Evolutionary conservation across 2,329 filamentous ascomycete genomes (phyloP).

Genomic region (Neobulgaria alba): DNA sequence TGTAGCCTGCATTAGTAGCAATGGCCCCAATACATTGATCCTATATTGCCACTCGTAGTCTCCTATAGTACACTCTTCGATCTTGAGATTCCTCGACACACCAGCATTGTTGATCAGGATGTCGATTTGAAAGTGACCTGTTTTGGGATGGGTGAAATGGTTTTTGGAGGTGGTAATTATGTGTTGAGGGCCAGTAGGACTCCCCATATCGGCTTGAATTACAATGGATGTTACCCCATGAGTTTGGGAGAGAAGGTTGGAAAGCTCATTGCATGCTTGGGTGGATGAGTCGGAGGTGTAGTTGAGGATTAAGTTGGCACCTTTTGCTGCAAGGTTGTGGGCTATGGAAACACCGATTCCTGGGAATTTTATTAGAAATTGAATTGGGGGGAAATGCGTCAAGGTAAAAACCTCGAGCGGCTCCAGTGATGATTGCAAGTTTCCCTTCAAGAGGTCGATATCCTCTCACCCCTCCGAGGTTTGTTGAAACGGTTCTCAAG

Average conservation of each 20-base stretch:
- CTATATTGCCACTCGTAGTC: conserved; percentile 67
- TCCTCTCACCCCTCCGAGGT: conserved; percentile 4
- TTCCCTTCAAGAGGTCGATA: conserved; percentile 54
- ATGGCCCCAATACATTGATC: conserved; percentile 74
- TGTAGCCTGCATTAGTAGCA: conserved; percentile 68
- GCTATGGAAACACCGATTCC: conserved; percentile 62
- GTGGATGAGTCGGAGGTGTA: conserved; percentile 56
- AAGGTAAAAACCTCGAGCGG: conserved; percentile 53
- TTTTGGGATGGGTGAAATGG: conserved; percentile 43
- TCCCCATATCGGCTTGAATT: conserved; percentile 65
- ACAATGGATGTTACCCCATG: conserved; percentile 52
- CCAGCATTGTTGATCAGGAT: conserved; percentile 87
- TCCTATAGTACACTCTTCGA: conserved; percentile 51
- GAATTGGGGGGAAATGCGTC: conserved; percentile 15
- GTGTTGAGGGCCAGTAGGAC: conserved; percentile 48
- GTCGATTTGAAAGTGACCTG: conserved; percentile 56
- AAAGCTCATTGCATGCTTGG: conserved; percentile 43
- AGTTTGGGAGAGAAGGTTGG: conserved; percentile 42
- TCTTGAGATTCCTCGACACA: conserved; percentile 53
- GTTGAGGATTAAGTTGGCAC: conserved; percentile 53
- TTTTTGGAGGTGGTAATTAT: conserved; percentile 51
- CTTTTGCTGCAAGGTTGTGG: conserved; percentile 62
- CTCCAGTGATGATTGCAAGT: conserved; percentile 70
- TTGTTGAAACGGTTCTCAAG: conserved; percentile 12
- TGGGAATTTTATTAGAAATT: conserved; percentile 28